Evolutionary conservation across 164 flowering plant species (phyloP), one percentile per base, ranked within the genome.

Genomic region (Sedum album): DNA sequence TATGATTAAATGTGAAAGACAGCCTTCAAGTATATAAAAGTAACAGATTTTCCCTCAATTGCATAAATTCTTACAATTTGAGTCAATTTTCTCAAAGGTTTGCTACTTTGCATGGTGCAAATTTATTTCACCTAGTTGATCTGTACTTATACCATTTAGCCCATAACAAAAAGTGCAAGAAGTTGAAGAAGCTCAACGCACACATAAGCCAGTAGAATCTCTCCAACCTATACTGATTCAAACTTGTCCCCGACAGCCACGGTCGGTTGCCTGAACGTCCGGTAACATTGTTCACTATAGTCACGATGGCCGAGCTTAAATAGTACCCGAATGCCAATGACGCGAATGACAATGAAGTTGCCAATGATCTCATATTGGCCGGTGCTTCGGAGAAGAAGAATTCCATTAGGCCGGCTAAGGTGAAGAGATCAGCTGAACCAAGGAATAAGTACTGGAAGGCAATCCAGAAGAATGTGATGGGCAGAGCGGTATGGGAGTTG

Each of bases 361-460:
- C 92, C 69, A 93, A 71, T 6, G 93, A 87, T 72, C 89, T 86
- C 96, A 90, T 85, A 76, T 85, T 84, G 17, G 42, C 55, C 8
- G 96, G 98, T 6, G 98, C 96, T 71, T 93, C 96, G 0, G 93
- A 83, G 85, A 87, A 93, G 84, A 90, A 88, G 75, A 93, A 93
- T 23, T 93, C 96, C 82, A 90, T 67, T 75, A 87, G 71, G 1
- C 98, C 98, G 0, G 92, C 96, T 75, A 93, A 71, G 23, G 89
- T 84, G 82, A 93, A 89, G 21, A 90, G 86, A 70, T 93, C 96
- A 4, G 96, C 93, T 20, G 91, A 88, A 1, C 96, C 96, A 20
- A 92, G 84, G 68, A 92, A 26, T 18, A 67, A 35, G 31, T 49
- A 72, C 60, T 79, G 79, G 1, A 74, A 76, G 5, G 65, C 70